phyloP scores from a whole-genome alignment of 257 asterid genomes.

The Eustoma russellianum region DNA sequence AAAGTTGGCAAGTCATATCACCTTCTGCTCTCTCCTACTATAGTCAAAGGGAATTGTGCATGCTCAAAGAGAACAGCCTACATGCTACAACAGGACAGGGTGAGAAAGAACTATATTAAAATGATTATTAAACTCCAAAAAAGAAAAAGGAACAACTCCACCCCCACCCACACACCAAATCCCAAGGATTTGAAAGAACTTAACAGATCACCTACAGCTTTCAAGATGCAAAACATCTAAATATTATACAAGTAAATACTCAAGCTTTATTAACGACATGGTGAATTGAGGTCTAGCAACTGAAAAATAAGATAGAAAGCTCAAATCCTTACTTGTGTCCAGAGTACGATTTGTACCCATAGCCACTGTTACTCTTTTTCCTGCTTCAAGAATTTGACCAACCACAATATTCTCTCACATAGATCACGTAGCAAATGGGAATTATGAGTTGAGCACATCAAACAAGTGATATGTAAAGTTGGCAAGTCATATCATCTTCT shows the following conservation, averaged over 20 bases:
- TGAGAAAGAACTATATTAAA: no score
- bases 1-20: not conserved
- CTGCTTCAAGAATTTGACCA: conserved; percentile 65
- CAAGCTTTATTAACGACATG: not conserved
- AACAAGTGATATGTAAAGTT: no score
- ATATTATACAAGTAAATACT: no score
- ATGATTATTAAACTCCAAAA: no score
- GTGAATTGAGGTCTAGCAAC: not conserved
- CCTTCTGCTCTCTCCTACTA: not conserved
- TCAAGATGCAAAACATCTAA: no score
- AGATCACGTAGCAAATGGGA: conserved; percentile 6
- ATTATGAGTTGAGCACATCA: conserved; percentile 1
- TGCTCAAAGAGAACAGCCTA: no score
- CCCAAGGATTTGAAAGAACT: no score
- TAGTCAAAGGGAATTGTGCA: no score
- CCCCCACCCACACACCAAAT: no score
- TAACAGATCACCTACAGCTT: no score
- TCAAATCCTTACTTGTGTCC: conserved; percentile 45
- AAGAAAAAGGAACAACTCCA: no score
- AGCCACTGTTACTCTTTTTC: conserved; percentile 86
- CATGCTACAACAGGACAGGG: no score
- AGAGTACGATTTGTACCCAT: conserved; percentile 72
- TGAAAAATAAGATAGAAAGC: not conserved
- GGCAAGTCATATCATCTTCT: not conserved
- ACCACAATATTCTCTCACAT: conserved; percentile 54